phyloP scores from a whole-genome alignment of 106 monocot species.

The Hemerocallis citrina region DNA sequence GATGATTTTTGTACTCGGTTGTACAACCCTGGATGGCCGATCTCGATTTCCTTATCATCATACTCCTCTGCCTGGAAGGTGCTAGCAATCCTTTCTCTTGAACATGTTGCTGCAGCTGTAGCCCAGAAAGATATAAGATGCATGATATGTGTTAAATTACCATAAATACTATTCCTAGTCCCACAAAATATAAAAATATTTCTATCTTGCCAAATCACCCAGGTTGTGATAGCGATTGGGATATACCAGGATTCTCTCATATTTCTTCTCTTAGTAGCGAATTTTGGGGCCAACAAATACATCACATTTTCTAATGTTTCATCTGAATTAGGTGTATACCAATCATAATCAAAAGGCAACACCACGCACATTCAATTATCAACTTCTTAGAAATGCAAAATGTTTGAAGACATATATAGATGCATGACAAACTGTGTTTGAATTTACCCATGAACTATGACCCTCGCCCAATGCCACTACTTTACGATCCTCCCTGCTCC shows the following conservation, averaged over 20 bases:
- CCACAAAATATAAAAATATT: neutral
- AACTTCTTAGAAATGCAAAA: constrained; percentile 2
- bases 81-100: too few species aligned
- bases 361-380: constrained; percentile 69
- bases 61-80: too few species aligned
- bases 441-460: constrained; percentile 82
- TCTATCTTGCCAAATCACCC: constrained; percentile 90
- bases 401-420: neutral
- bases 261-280: too few species aligned
- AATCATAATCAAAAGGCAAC: constrained; percentile 95
- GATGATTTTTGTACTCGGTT: neutral
- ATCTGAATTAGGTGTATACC: constrained; percentile 81
- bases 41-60: too few species aligned
- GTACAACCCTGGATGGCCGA: too few species aligned
- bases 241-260: too few species aligned
- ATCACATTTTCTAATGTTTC: constrained; percentile 61
- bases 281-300: constrained; percentile 92
- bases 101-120: too few species aligned
- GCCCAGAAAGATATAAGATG: too few species aligned
- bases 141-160: too few species aligned
- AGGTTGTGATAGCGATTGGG: too few species aligned
- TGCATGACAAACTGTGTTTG: neutral
- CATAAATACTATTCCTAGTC: too few species aligned
- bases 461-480: constrained; percentile 96
- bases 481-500: constrained; percentile 86